Evolutionary conservation across 2,329 filamentous ascomycete species (phyloP).

Genomic region (Dryadomyces quercus-mongolicae): DNA sequence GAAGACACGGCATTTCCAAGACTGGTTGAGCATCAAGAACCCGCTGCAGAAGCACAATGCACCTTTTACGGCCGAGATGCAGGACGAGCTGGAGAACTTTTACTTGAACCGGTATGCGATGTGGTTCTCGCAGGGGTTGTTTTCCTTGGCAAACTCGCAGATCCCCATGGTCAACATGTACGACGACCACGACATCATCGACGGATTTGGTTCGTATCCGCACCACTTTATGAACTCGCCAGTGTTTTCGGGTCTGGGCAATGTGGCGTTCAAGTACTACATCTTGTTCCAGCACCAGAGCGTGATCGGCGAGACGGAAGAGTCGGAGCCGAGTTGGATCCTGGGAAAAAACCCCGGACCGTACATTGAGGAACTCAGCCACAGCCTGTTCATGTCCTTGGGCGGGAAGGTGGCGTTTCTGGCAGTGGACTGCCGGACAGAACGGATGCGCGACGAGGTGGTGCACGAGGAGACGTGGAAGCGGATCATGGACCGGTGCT

Average conservation of each 20-base stretch:
- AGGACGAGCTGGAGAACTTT: constrained; percentile 76
- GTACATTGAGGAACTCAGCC: constrained; percentile 78
- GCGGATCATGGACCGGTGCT: constrained; percentile 73
- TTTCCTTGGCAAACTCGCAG: constrained; percentile 82
- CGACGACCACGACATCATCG: constrained; percentile 88
- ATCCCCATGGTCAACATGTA: constrained; percentile 99
- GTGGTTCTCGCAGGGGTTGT: constrained; percentile 96
- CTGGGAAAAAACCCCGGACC: constrained; percentile 70
- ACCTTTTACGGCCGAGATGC: constrained; percentile 70
- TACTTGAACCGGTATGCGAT: constrained; percentile 80
- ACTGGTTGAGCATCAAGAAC: constrained; percentile 77
- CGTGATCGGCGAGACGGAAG: constrained; percentile 65
- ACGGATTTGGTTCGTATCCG: constrained; percentile 88
- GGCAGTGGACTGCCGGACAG: constrained; percentile 82
- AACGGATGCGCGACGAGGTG: constrained; percentile 74
- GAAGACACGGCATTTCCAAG: constrained; percentile 62
- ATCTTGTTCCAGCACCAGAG: constrained; percentile 98
- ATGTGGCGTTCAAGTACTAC: constrained; percentile 95
- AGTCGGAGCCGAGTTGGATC: constrained; percentile 83
- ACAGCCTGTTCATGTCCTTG: constrained; percentile 74
- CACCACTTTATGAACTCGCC: constrained; percentile 83
- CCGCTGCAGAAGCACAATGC: constrained; percentile 66
- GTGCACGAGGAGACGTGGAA: constrained; percentile 73
- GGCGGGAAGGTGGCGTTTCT: constrained; percentile 71
- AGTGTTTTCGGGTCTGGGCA: constrained; percentile 80